A percentile compares a stretch with the other conserved stretches of the same genome.
phyloP scores from a whole-genome alignment of 371 early-diverging fungal genomes.

The Apophysomyces ossiformis region DNA sequence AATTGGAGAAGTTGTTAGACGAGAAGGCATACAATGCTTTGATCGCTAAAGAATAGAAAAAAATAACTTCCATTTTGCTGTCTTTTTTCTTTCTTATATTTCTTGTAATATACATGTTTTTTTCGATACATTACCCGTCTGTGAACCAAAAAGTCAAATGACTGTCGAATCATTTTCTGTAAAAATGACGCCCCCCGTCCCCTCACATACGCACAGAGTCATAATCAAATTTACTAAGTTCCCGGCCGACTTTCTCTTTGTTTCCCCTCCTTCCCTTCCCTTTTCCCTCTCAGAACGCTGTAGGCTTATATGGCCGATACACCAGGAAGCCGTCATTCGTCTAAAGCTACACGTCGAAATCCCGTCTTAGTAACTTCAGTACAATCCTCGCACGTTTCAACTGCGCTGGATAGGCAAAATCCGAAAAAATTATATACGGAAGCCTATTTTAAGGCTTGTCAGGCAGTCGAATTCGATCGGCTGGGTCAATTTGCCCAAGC shows the following conservation, averaged over 20 bases:
- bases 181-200: neutral
- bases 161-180: neutral
- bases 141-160: slow-evolving; percentile 2
- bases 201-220: no score
- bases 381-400: slow-evolving; percentile 21
- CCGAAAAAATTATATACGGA: slow-evolving; percentile 41
- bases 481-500: slow-evolving; percentile 53
- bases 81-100: neutral
- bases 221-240: neutral
- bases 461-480: slow-evolving; percentile 56
- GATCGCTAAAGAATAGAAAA: slow-evolving; percentile 25
- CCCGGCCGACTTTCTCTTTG: neutral
- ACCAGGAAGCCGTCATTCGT: neutral
- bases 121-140: no score
- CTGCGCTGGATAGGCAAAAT: neutral
- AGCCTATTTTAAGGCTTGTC: slow-evolving; percentile 51
- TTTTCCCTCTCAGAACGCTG: neutral
- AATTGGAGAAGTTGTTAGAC: slow-evolving; percentile 78
- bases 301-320: slow-evolving; percentile 24
- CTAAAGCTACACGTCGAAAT: neutral
- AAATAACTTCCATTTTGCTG: neutral
- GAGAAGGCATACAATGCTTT: slow-evolving; percentile 70
- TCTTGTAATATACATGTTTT: no score
- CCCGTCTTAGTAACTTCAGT: slow-evolving; percentile 6
- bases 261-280: neutral